Conservation (phyloP, 768 basidiomycete genomes). For the Phanerochaete carnosa region DNA sequence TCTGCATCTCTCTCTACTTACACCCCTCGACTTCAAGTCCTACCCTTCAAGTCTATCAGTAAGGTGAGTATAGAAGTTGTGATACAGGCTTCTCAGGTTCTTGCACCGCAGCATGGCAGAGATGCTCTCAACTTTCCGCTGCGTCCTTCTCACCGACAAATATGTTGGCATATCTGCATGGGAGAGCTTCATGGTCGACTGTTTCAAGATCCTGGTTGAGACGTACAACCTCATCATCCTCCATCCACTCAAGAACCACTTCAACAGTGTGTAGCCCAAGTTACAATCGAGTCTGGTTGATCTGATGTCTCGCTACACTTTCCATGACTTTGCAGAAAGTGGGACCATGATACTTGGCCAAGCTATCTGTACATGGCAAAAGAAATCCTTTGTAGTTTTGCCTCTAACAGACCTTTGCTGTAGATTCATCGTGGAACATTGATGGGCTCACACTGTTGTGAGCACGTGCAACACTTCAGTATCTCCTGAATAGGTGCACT, state of each 20-base stretch:
- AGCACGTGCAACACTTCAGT: background rate
- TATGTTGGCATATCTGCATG: background rate
- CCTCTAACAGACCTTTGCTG: background rate
- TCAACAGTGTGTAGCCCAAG: background rate
- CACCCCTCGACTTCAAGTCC: too few relatives aligned
- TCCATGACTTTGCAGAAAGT: background rate
- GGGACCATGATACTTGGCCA: background rate
- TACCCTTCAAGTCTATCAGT: too few relatives aligned
- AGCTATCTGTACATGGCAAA: background rate
- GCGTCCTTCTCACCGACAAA: background rate
- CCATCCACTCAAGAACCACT: background rate
- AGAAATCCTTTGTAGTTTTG: background rate
- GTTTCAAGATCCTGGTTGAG: background rate
- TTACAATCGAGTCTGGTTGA: background rate
- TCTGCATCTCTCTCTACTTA: too few relatives aligned
- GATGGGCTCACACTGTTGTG: background rate
- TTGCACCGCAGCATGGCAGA: background rate
- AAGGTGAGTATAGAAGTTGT: too few relatives aligned
- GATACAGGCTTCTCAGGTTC: background rate
- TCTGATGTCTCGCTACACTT: background rate
- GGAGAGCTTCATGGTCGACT: background rate
- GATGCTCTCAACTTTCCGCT: background rate
- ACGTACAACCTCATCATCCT: background rate
- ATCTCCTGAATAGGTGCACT: background rate
- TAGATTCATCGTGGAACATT: background rate